Evolutionary conservation across 2,329 filamentous ascomycete species (phyloP), one percentile per base, ranked within the genome.

Genomic region (Cercospora canescens): DNA sequence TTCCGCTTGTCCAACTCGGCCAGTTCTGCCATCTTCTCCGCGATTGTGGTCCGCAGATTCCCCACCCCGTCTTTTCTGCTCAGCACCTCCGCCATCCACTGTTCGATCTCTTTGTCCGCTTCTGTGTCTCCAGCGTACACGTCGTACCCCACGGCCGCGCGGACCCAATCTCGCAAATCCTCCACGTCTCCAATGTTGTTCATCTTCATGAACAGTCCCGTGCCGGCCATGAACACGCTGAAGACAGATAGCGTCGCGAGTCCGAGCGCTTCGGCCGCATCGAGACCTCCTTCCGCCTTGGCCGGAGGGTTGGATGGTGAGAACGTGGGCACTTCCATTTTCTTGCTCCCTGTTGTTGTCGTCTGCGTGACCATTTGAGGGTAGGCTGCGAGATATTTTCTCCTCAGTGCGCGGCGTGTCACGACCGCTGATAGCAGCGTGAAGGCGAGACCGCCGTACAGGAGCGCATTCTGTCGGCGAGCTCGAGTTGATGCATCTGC

Each of bases 171-270:
- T 61, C 54, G 83, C 84, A 75, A 88, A 88, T 84, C 82, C 62
- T 78, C 78, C 39, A 82, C 39, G 34, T 80, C 80, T 30, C 78
- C 79, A 37, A 98, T 86, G 76, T 97, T 91, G 67, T 95, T 87
- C 0, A 87, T 89, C 85, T 90, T 96, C 68, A 92, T 83, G 11
- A 89, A 78, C 0, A 90, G 93, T 3, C 94, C 95, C 0, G 87
- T 84, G 8, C 86, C 80, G 85, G 96, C 88, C 77, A 97, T 88
- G 0, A 85, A 89, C 58, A 95, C 86, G 72, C 89, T 91, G 34
- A 89, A 75, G 12, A 95, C 92, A 73, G 97, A 97, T 72, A 97
- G 85, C 0, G 94, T 97, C 0, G 94, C 95, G 37, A 97, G 82
- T 57, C 89, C 91, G 24, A 99, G 82, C 0, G 94, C 94, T 79